Percentiles rank a stretch among this genome's conserved stretches.
Evolutionary conservation across 352 stramenopile species (phyloP).

Genomic region (Peronospora tabacina): DNA sequence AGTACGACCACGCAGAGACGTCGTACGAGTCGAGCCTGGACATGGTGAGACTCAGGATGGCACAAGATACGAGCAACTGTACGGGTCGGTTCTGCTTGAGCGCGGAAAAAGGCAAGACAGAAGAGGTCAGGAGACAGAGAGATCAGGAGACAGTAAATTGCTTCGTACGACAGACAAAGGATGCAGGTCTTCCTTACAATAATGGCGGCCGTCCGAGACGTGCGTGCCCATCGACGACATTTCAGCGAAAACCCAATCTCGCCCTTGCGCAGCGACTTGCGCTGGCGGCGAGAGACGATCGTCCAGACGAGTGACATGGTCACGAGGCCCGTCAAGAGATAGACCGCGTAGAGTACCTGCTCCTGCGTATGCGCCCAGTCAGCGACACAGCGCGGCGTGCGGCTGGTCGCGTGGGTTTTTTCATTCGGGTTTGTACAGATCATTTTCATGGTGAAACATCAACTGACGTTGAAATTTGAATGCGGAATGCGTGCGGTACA

Average conservation of each 20-base stretch:
- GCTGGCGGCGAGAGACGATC: slow-evolving; percentile 45
- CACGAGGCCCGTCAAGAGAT: slow-evolving; percentile 41
- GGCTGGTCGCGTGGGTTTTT: slow-evolving; percentile 20
- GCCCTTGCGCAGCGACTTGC: slow-evolving; percentile 39
- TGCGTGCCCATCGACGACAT: slow-evolving; percentile 66
- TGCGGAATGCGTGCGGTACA: slow-evolving; percentile 9
- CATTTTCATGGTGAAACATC: slow-evolving; percentile 32
- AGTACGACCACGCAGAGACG: slow-evolving; percentile 56
- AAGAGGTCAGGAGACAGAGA: not conserved
- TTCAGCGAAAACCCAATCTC: slow-evolving; percentile 78
- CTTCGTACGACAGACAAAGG: not conserved
- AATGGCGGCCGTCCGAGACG: slow-evolving; percentile 57
- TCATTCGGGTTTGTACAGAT: slow-evolving; percentile 67
- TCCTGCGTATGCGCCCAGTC: slow-evolving; percentile 69
- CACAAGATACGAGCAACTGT: slow-evolving; percentile 63
- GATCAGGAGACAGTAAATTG: not conserved
- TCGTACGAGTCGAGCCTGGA: slow-evolving; percentile 68
- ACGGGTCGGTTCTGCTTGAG: slow-evolving; percentile 56
- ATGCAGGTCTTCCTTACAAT: slow-evolving; percentile 33
- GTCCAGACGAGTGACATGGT: slow-evolving; percentile 50
- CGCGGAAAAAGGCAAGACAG: too few species aligned
- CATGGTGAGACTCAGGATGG: slow-evolving; percentile 62
- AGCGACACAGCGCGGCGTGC: slow-evolving; percentile 53
- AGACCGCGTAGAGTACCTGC: slow-evolving; percentile 50
- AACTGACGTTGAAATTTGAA: slow-evolving; percentile 3